Base-by-base conservation (phyloP, 257 asterid species). In the Nemophila menziesii region DNA sequence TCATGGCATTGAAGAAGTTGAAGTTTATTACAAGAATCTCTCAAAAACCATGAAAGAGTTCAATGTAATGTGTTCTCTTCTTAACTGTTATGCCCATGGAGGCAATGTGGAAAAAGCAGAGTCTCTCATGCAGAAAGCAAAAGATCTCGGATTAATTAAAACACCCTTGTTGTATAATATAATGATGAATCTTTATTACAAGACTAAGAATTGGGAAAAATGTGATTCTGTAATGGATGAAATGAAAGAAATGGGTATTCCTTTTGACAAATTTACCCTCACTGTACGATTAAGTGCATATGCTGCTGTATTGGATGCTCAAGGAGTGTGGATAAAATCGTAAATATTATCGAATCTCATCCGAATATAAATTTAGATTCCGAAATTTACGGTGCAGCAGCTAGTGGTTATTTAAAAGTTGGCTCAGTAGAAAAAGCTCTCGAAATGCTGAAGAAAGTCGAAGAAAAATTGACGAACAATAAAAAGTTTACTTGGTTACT, bases 61-160 rank as follows among this genome's bases (percentile, higher is more conserved):
- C 33, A 51, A 38, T 4, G 66, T 51, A 19, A 59, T 76, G 45
- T 64, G 68, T 43, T 50, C 83, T 24, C 80, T 83, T 37, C 82
- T 83, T 12, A 83, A 70, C 75, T 79, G 92, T 70, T 79, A 69
- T 33, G 60, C 70, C 24, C 38, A 52, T 1, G 71, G 73, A n/a
- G 71, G 54, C 43, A 52, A 62, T 21, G 72, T 74, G 48, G 86
- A 69, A 29, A 74, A 79, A 67, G 89, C 94, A 2, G 93, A 83
- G 50, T 60, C 68, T 9, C 24, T 60, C 22, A 65, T 79, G 89
- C 80, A 74, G 67, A 70, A 67, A 55, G 56, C 69, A 57, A 65
- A 64, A 49, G 89, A 69, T 33, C 57, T 65, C 51, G 79, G 89
- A 49, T 61, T 41, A 52, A 75, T 54, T 53, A 50, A 33, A 33